phyloP scores from a whole-genome alignment of 2,329 filamentous ascomycete genomes.

The Botrytis fragariae region DNA sequence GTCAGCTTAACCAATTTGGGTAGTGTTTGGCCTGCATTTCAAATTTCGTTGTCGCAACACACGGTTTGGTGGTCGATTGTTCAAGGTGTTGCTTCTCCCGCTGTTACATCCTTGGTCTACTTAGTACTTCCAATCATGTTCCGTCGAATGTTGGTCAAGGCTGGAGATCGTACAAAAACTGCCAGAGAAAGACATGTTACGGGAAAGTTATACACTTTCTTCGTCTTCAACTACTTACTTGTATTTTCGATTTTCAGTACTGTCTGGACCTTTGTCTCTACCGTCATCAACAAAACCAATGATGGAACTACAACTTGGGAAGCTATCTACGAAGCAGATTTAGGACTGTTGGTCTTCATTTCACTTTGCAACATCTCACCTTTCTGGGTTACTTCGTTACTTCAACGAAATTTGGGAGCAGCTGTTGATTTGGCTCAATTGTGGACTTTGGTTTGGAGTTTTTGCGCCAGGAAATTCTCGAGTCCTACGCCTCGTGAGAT shows the following conservation, averaged over 20 bases:
- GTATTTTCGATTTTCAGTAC: slow-evolving; percentile 91
- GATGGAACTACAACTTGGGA: slow-evolving; percentile 63
- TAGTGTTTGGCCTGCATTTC: slow-evolving; percentile 74
- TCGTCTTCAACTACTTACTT: slow-evolving; percentile 94
- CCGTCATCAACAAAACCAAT: slow-evolving; percentile 58
- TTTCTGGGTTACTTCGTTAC: slow-evolving; percentile 91
- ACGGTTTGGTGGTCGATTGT: slow-evolving; percentile 76
- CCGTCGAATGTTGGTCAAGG: slow-evolving; percentile 76
- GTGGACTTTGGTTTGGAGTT: slow-evolving; percentile 79
- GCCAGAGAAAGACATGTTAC: slow-evolving; percentile 89
- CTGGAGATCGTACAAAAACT: slow-evolving; percentile 89
- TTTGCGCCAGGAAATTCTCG: slow-evolving; percentile 79
- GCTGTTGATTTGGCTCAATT: slow-evolving; percentile 92
- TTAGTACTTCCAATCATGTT: slow-evolving; percentile 88
- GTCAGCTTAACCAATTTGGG: slow-evolving; percentile 81
- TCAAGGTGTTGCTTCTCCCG: slow-evolving; percentile 88
- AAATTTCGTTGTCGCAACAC: slow-evolving; percentile 59
- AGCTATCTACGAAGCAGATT: slow-evolving; percentile 62
- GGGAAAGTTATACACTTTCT: slow-evolving; percentile 89
- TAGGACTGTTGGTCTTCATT: slow-evolving; percentile 64
- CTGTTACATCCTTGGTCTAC: slow-evolving; percentile 83
- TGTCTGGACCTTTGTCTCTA: slow-evolving; percentile 69
- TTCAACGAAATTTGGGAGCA: slow-evolving; percentile 90
- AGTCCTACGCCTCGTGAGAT: slow-evolving; percentile 85
- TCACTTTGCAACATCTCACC: slow-evolving; percentile 78